Base-by-base conservation (phyloP, 2,329 filamentous ascomycete species). In the Coniella lustricola region DNA sequence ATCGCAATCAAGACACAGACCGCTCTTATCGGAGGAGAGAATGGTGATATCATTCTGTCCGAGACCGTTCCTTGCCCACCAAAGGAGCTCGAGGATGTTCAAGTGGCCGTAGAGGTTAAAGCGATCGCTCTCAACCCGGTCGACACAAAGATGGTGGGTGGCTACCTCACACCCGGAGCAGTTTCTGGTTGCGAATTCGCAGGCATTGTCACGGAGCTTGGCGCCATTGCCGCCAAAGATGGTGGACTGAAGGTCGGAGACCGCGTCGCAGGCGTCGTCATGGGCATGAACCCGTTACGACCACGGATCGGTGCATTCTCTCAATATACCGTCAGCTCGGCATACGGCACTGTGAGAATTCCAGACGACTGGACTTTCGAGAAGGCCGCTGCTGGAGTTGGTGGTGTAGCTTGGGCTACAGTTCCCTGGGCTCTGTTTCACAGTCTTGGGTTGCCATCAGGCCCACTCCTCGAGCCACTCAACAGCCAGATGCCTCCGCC, bases 71-170 rank as follows among this genome's bases (percentile, higher is more conserved):
- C 40, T 12, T 20, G 45, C 18, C 40, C 41, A 2, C 25, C 25
- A 29, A 10, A 29, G 25, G 17, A 44, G 20, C 37, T 39, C 13
- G 42, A 50, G 37, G 21, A 22, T 31, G 36, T 49, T 20, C 18
- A 35, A 13, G 33, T 37, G 7, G 38, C 49, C 16, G 18, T 46
- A 34, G 31, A 25, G 42, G 51, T 34, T 18, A 38, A 32, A 8
- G 57, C 61, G 1, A 58, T 65, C 1, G 62, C 59, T 10, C 45
- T 66, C 25, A 66, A 64, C 52, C 62, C 62, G 3, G 53, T 50
- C 34, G 64, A 66, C 48, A 54, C 52, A 21, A 65, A 65, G 43
- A 60, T 62, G 55, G 29, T 57, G 22, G 61, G 57, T 21, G 53
- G 55, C 18, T 53, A 49, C 10, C 46, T 55, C 1, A 53, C 49